Evolutionary conservation across 2,329 filamentous ascomycete genomes (phyloP).

Genomic region (Trichoderma asperellum): DNA sequence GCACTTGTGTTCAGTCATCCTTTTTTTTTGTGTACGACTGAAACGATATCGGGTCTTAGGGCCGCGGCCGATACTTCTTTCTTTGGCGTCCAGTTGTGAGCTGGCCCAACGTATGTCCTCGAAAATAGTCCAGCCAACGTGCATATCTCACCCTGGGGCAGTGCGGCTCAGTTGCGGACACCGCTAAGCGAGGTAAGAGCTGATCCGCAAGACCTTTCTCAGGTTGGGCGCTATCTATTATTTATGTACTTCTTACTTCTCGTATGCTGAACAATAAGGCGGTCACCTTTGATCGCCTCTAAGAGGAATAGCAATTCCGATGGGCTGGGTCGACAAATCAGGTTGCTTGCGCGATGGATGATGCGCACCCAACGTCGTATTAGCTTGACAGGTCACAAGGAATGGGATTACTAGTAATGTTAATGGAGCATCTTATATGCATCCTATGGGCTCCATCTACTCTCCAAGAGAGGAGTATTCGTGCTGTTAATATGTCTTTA

Average conservation of each 20-base stretch:
- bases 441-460: background rate
- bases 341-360: background rate
- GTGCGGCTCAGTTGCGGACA: constrained; percentile 13
- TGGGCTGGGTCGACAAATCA: constrained; percentile 20
- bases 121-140: background rate
- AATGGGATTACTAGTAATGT: background rate
- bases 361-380: background rate
- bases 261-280: background rate
- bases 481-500: background rate
- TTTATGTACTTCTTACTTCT: background rate
- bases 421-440: constrained; percentile 11
- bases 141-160: background rate
- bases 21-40: background rate
- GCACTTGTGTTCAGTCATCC: background rate
- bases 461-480: background rate
- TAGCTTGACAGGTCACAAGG: background rate
- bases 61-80: constrained; percentile 1
- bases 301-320: background rate
- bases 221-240: constrained; percentile 7
- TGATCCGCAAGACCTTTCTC: background rate
- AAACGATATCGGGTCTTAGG: background rate
- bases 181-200: background rate
- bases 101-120: background rate
- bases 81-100: background rate
- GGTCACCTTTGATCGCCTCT: background rate